Evolutionary conservation across 139 green algal species (phyloP).

Genomic region (Nannochloris sp.): DNA sequence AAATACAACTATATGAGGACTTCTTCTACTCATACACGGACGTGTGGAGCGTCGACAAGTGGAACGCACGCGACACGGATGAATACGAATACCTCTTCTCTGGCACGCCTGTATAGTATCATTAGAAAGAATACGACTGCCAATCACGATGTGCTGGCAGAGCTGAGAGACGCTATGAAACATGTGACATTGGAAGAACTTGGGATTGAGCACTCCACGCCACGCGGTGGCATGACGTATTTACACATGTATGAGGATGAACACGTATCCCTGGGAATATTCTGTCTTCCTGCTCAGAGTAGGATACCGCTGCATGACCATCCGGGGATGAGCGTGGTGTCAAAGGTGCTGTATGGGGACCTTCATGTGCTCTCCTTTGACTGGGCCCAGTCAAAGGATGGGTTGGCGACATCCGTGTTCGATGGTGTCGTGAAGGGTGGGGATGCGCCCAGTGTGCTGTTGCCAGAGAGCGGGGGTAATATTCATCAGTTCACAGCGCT

Average conservation of each 20-base stretch:
- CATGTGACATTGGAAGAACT: not conserved
- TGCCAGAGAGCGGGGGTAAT: conserved; percentile 66
- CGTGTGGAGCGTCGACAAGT: conserved; percentile 1
- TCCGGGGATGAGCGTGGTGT: conserved; percentile 63
- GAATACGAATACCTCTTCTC: not conserved
- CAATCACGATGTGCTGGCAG: not conserved
- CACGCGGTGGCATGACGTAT: conserved; percentile 47
- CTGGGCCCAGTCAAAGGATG: conserved; percentile 25
- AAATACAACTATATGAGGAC: too few relatives aligned
- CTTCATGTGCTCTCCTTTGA: conserved; percentile 73
- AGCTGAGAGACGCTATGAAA: not conserved
- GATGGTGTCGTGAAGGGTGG: conserved; percentile 37
- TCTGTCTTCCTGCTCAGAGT: conserved; percentile 56
- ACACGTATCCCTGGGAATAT: conserved; percentile 74
- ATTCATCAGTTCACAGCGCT: conserved; percentile 83
- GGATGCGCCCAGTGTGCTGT: conserved; percentile 41
- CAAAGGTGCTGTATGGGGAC: conserved; percentile 72
- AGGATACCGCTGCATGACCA: conserved; percentile 86
- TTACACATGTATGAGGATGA: conserved; percentile 72
- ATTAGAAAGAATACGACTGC: not conserved
- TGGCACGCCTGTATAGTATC: not conserved
- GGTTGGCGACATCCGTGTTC: conserved; percentile 24
- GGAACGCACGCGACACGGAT: conserved; percentile 24
- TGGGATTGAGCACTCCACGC: not conserved
- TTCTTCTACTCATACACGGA: too few relatives aligned